Conservation (phyloP, 176 grass and related monocot species). For the Triticum turgidum region DNA sequence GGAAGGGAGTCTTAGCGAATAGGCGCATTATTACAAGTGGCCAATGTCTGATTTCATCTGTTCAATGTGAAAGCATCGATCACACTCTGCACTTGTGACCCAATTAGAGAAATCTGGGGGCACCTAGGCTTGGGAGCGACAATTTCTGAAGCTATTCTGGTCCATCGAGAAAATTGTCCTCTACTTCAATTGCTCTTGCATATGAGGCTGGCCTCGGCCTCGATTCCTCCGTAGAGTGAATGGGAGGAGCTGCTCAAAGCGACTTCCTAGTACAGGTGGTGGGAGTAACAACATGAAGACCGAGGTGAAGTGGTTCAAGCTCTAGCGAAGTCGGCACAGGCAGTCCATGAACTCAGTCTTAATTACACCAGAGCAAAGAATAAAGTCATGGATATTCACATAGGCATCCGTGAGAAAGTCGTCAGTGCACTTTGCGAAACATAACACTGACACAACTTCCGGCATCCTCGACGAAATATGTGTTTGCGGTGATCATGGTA, state of each 20-base stretch:
- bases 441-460: neutral
- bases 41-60: neutral
- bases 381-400: neutral
- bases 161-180: neutral
- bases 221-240: rapidly evolving
- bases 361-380: neutral
- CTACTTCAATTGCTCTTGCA: neutral
- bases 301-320: neutral
- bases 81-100: neutral
- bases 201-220: neutral
- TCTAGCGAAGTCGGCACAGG: neutral
- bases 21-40: neutral
- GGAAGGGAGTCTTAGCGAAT: neutral
- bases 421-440: neutral
- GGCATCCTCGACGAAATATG: neutral
- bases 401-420: neutral
- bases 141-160: neutral
- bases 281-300: neutral
- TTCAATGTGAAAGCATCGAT: neutral
- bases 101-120: neutral
- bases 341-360: neutral
- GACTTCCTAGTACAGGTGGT: neutral
- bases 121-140: neutral
- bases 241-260: neutral
- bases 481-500: no score